Percentiles rank a stretch among this genome's conserved stretches.
phyloP scores from a whole-genome alignment of 176 grass and related monocot species.

The Aegilops tauschii region DNA sequence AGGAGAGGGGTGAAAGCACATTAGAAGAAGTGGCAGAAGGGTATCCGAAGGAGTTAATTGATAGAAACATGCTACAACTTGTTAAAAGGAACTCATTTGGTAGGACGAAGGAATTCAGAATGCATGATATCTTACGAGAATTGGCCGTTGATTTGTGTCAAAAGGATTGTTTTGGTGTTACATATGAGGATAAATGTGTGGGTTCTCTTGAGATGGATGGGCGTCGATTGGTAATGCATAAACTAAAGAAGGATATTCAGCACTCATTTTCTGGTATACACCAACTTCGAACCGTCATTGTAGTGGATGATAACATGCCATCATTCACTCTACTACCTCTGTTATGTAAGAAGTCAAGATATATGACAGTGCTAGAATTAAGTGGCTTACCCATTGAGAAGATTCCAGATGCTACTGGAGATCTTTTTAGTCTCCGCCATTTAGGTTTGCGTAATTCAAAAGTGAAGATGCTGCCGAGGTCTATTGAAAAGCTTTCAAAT shows the following conservation, averaged over 20 bases:
- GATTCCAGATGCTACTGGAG: neutral
- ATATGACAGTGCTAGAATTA: neutral
- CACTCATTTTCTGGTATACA: neutral
- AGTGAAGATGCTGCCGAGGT: neutral
- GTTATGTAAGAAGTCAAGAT: neutral
- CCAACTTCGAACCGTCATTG: neutral
- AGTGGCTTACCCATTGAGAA: neutral
- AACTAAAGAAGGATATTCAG: neutral
- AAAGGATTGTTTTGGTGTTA: neutral
- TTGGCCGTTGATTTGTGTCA: neutral
- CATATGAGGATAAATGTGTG: neutral
- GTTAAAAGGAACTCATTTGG: neutral
- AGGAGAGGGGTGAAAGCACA: neutral
- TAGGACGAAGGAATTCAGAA: neutral
- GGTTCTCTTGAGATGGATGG: neutral
- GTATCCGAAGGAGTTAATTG: neutral
- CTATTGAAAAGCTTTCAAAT: neutral
- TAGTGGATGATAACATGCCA: neutral
- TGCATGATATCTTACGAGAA: neutral
- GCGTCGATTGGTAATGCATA: neutral
- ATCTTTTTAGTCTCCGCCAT: neutral
- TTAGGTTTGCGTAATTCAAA: neutral
- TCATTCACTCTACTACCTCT: neutral
- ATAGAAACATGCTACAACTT: neutral
- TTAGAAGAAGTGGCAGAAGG: neutral